These are phyloP conservation scores for Boletales sp. DNA, from an alignment of 768 basidiomycete species.

Conservation along the genomic window DNA sequence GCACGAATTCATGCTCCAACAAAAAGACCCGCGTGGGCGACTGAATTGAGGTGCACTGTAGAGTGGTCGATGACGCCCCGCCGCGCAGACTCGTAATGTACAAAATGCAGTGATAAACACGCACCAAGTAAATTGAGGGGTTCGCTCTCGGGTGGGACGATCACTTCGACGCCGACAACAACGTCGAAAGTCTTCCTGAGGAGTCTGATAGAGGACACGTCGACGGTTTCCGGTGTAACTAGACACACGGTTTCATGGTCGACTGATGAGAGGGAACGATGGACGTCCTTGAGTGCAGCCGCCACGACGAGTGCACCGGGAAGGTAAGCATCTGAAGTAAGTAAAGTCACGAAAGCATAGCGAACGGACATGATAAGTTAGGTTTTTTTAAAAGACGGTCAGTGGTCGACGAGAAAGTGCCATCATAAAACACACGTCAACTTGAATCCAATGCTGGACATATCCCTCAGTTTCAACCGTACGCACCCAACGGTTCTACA, in stretches of 20 bases:
- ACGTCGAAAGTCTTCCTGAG: constrained; percentile 77
- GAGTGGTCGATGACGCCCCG: not conserved
- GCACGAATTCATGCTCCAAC: constrained; percentile 8
- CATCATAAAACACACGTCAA: constrained; percentile 17
- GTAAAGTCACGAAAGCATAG: constrained; percentile 87
- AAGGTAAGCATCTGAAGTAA: constrained; percentile 90
- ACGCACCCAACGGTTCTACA: constrained; percentile 14
- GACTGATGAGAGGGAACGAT: constrained; percentile 37
- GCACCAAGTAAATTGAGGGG: constrained; percentile 82
- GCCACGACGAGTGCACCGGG: constrained; percentile 88
- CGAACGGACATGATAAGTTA: constrained; percentile 51
- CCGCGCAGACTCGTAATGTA: constrained; percentile 2
- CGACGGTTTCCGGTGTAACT: constrained; percentile 91
- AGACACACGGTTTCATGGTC: constrained; percentile 78
- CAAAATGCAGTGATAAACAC: constrained; percentile 5
- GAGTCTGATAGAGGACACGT: constrained; percentile 74
- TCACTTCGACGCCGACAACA: constrained; percentile 90
- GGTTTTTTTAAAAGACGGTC: not conserved
- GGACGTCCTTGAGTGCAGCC: constrained; percentile 80
- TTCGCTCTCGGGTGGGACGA: constrained; percentile 62
- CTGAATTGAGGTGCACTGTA: not conserved
- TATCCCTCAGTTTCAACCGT: constrained; percentile 39
- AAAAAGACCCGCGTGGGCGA: constrained; percentile 7
- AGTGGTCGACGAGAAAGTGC: not conserved
- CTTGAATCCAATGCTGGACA: constrained; percentile 20